Evolutionary conservation across 1,284 basidiomycete species (phyloP).

Genomic region (Pseudozyma sp.): DNA sequence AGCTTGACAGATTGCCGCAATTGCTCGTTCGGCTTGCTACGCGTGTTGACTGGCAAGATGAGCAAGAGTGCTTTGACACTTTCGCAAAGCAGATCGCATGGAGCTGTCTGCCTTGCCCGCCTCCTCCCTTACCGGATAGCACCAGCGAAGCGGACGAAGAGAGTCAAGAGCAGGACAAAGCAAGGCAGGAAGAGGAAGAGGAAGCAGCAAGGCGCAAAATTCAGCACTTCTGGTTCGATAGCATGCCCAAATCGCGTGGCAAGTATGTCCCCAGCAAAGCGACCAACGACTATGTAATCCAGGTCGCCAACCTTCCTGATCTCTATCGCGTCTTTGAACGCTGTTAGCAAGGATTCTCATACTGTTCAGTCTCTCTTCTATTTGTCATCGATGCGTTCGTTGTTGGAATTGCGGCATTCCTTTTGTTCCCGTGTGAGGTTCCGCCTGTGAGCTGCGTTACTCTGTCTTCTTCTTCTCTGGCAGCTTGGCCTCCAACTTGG

Average conservation of each 20-base stretch:
- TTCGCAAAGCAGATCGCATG: slow-evolving; percentile 84
- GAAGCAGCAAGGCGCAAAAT: slow-evolving; percentile 24
- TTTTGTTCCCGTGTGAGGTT: no score
- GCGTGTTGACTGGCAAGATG: slow-evolving; percentile 87
- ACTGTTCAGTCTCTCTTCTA: not conserved
- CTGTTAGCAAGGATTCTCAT: slow-evolving; percentile 24
- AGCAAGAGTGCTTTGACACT: slow-evolving; percentile 84
- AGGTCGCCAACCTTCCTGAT: slow-evolving; percentile 63
- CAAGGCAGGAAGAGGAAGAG: slow-evolving; percentile 15
- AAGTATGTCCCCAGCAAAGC: slow-evolving; percentile 33
- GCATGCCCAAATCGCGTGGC: slow-evolving; percentile 46
- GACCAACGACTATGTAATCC: slow-evolving; percentile 42
- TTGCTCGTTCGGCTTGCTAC: slow-evolving; percentile 64
- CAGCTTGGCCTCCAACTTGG: slow-evolving; percentile 6
- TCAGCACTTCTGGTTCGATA: slow-evolving; percentile 59
- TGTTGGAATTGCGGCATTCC: not conserved
- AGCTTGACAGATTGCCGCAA: slow-evolving; percentile 73
- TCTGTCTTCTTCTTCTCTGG: not conserved
- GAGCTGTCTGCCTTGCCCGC: slow-evolving; percentile 70
- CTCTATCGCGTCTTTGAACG: slow-evolving; percentile 68
- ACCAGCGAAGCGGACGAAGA: not conserved
- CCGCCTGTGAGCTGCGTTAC: not conserved
- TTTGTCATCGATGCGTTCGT: no score
- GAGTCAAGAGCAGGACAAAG: not conserved
- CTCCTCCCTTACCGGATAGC: not conserved